Base-by-base conservation (phyloP, 2,329 filamentous ascomycete species). In the Colletotrichum karsti region DNA sequence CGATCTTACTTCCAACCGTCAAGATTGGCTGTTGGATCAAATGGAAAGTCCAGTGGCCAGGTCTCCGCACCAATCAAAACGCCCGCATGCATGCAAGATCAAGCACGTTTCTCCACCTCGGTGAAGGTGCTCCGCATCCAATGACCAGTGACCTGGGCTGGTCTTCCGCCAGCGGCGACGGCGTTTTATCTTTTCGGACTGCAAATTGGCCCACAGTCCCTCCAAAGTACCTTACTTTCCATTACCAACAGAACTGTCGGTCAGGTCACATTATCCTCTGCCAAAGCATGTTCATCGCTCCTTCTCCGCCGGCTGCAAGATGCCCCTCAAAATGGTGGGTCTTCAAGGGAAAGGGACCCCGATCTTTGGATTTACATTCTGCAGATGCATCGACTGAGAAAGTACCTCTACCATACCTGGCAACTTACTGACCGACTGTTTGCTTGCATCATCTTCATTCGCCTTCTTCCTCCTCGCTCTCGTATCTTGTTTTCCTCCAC, bases 101-200 rank as follows among this genome's bases (percentile, higher is more conserved):
- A 67, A 44, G 64, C 64, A 67, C 59, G 15, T 33, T 63, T 24
- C 59, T 67, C 64, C 64, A 67, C 64, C 51, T 67, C 64, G 64
- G 64, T 67, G 42, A 67, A 39, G 41, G 59, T 37, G 30, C 28
- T 20, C 22, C 28, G 42, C 22, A 26, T 5, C 64, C 64, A 67
- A 63, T 67, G 42, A 58, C 44, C 12, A 18, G n/a, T n/a, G n/a
- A n/a, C n/a, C n/a, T n/a, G n/a, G n/a, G n/a, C n/a, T n/a, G n/a
- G n/a, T n/a, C n/a, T n/a, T n/a, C n/a, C n/a, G n/a, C 20, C 24
- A 7, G 13, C 18, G 33, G n/a, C n/a, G 22, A 30, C 33, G 22
- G 44, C 63, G 18, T 26, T 54, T 48, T 39, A 22, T 18, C 30
- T 26, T 15, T 35, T 15, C 28, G 6, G 10, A 35, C 33, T 35